Evolutionary conservation across 2,329 filamentous ascomycete genomes (phyloP), one percentile per base, ranked within the genome.

Genomic region (Stachybotrys chartarum): DNA sequence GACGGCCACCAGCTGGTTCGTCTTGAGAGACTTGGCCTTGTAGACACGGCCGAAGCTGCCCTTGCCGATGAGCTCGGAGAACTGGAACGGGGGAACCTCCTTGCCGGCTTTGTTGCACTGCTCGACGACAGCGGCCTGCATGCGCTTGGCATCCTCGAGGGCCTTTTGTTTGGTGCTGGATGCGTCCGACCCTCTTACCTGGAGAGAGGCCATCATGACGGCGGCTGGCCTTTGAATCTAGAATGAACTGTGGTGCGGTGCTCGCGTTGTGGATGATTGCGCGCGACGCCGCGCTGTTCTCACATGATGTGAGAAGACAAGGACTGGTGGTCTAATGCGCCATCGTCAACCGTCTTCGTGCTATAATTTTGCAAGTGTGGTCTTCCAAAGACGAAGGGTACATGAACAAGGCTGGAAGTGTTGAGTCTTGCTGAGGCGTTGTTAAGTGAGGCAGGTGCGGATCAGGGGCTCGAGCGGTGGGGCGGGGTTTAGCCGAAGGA

Each of bases 41-140:
- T 88, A 91, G 16, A 91, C 87, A 42, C 86, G 81, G 2, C 87
- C 87, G 66, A 87, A 90, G 58, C 82, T 84, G 48, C 87, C 87
- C 66, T 90, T 90, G 55, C 87, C 87, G 61, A 90, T 90, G 55
- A 90, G 75, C 68, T 90, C 87, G 12, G 81, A 76, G 42, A 91
- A 82, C n/a, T 79, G 78, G 61, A 90, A 90, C 14, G 78, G 79
- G 1, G 87, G 87, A 5, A 81, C 75, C 30, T 83, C 78, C 56
- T 83, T 82, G 45, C 82, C 82, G 35, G 75, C 72, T 55, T 82
- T 82, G 55, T 76, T 76, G 60, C 84, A 85, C 57, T 83, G 77
- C 60, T 88, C 84, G 51, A 81, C 73, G 31, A 90, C 83, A 2
- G 79, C 71, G 50, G 77, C 75, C 68, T 88, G 83, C 84, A 88